These are phyloP conservation scores for Epichloe glyceriae DNA, from an alignment of 2,329 filamentous ascomycete species.

Conservation along the genomic window DNA sequence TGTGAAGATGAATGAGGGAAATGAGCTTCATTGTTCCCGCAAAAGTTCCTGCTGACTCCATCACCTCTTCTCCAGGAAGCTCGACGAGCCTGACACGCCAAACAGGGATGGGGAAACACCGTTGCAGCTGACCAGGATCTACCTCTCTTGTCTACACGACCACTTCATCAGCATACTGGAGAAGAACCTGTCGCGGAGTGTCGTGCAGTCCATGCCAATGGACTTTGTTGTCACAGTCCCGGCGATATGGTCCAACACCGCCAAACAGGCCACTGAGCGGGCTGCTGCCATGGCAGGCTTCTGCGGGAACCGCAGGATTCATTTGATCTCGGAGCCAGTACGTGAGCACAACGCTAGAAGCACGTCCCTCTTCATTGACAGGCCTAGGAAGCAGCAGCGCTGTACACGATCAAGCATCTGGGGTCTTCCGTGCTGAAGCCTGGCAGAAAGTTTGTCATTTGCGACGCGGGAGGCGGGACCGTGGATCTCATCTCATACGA, in stretches of 20 bases:
- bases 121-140: slow-evolving; percentile 26
- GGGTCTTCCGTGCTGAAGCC: slow-evolving; percentile 27
- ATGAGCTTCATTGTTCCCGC: background rate
- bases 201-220: slow-evolving; percentile 30
- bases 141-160: slow-evolving; percentile 32
- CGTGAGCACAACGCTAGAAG: slow-evolving; percentile 1
- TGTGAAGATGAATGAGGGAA: background rate
- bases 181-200: slow-evolving; percentile 26
- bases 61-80: slow-evolving; percentile 14
- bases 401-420: slow-evolving; percentile 33
- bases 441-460: slow-evolving; percentile 37
- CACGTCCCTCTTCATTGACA: background rate
- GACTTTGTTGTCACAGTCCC: slow-evolving; percentile 45
- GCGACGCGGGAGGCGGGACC: slow-evolving; percentile 41
- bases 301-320: slow-evolving; percentile 27
- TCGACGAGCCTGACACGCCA: slow-evolving; percentile 20
- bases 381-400: slow-evolving; percentile 33
- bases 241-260: slow-evolving; percentile 43
- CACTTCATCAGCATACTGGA: slow-evolving; percentile 34
- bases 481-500: slow-evolving; percentile 42
- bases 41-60: too few relatives aligned
- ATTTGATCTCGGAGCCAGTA: slow-evolving; percentile 36
- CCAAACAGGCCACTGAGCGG: slow-evolving; percentile 35
- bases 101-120: slow-evolving; percentile 22
- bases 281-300: slow-evolving; percentile 26